Evolutionary conservation across 2,329 filamentous ascomycete species (phyloP).

Genomic region (Claviceps pazoutovae): DNA sequence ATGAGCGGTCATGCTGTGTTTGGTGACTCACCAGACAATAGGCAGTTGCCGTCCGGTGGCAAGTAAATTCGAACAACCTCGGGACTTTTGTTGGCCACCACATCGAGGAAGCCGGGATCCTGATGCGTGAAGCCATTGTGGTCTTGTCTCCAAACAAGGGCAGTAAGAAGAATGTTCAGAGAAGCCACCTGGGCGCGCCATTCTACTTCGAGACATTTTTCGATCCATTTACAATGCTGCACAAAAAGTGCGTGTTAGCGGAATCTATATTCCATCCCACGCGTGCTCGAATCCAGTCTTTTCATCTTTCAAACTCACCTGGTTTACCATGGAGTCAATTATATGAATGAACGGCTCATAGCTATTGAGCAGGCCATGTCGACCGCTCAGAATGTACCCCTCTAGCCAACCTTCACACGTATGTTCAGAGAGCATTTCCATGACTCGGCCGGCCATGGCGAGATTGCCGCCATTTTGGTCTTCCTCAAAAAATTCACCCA

Average conservation of each 20-base stretch:
- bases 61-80: constrained; percentile 72
- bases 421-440: constrained; percentile 77
- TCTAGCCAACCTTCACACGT: constrained; percentile 71
- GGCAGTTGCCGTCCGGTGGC: constrained; percentile 65
- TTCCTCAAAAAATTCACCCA: constrained; percentile 66
- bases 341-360: constrained; percentile 77
- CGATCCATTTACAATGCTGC: constrained; percentile 71
- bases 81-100: constrained; percentile 66
- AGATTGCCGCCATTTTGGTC: constrained; percentile 64
- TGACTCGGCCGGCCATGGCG: constrained; percentile 53
- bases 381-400: constrained; percentile 61
- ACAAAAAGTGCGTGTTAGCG: constrained; percentile 4
- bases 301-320: constrained; percentile 24
- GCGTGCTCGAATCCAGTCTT: too few relatives aligned
- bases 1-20: too few relatives aligned
- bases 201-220: constrained; percentile 66
- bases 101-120: constrained; percentile 67
- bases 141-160: constrained; percentile 70
- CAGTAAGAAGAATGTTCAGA: constrained; percentile 66
- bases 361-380: constrained; percentile 64
- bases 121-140: constrained; percentile 78
- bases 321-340: constrained; percentile 76
- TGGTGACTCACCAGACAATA: constrained; percentile 37
- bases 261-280: not conserved
- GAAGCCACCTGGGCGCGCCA: constrained; percentile 63